Conservation (phyloP, 495 filamentous ascomycete genomes). For the Penicillium chermesinum region DNA sequence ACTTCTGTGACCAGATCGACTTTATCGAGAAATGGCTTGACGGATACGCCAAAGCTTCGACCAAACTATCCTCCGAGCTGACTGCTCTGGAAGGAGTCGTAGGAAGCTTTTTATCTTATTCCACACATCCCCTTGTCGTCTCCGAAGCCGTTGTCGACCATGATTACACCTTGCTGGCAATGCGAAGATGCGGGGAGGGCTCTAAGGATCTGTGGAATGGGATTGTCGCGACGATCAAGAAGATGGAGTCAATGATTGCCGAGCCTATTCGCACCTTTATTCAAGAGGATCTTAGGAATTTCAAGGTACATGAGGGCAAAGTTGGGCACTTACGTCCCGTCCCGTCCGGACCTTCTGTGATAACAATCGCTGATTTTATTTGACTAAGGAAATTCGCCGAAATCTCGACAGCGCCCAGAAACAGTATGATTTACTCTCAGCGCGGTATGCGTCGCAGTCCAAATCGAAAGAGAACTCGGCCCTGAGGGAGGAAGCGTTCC, state of each 20-base stretch:
- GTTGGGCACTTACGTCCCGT: neutral
- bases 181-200: constrained; percentile 78
- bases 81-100: constrained; percentile 63
- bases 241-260: constrained; percentile 67
- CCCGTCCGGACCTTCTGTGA: neutral
- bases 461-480: constrained; percentile 92
- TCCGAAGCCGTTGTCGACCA: constrained; percentile 83
- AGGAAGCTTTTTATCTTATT: constrained; percentile 65
- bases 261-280: constrained; percentile 80
- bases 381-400: constrained; percentile 64
- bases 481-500: constrained; percentile 90
- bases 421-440: constrained; percentile 69
- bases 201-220: constrained; percentile 79
- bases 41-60: constrained; percentile 69
- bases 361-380: constrained; percentile 22
- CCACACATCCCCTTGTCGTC: constrained; percentile 63
- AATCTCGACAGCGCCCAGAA: constrained; percentile 75
- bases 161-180: constrained; percentile 85
- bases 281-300: constrained; percentile 60
- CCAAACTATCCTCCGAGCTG: constrained; percentile 71
- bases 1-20: constrained; percentile 91
- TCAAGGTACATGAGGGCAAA: constrained; percentile 44
- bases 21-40: constrained; percentile 92
- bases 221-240: constrained; percentile 64
- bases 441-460: constrained; percentile 74